phyloP scores from a whole-genome alignment of 148 eudicot species.

The Dianthus caryophyllus region DNA sequence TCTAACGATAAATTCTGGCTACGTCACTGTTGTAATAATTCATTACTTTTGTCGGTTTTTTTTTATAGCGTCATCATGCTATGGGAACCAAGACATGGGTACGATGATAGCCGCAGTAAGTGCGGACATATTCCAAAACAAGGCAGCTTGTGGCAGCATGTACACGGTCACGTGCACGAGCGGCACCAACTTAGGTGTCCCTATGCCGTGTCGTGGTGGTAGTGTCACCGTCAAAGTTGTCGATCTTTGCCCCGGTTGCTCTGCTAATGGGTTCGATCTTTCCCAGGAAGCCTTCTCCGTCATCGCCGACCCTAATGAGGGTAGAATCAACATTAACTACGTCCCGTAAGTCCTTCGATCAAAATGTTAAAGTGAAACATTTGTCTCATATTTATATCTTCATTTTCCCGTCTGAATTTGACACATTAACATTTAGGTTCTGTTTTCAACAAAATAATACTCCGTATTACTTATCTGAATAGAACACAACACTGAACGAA shows the following conservation, averaged over 20 bases:
- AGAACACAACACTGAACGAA: too few relatives aligned
- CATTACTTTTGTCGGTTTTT: too few relatives aligned
- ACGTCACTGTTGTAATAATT: too few relatives aligned
- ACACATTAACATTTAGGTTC: too few relatives aligned
- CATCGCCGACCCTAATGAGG: slow-evolving; percentile 39
- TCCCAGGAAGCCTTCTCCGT: slow-evolving; percentile 41
- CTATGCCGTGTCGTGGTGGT: slow-evolving; percentile 23
- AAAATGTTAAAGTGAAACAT: too few relatives aligned
- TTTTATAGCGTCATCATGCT: slow-evolving; percentile 42
- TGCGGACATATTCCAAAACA: slow-evolving; percentile 26
- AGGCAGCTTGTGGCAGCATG: slow-evolving; percentile 40
- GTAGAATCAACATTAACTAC: slow-evolving; percentile 33
- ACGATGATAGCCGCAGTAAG: slow-evolving; percentile 43
- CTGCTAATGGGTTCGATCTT: slow-evolving; percentile 32
- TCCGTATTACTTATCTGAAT: too few relatives aligned
- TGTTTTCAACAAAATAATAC: too few relatives aligned
- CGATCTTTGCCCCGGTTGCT: slow-evolving; percentile 42
- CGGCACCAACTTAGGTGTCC: slow-evolving; percentile 26
- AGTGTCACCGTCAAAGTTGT: slow-evolving; percentile 36
- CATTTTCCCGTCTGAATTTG: too few relatives aligned
- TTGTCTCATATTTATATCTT: too few relatives aligned
- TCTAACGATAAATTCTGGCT: too few relatives aligned
- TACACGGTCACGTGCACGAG: slow-evolving; percentile 39
- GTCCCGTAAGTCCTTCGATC: slow-evolving; percentile 19
- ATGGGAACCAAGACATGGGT: slow-evolving; percentile 29